These are phyloP conservation scores for Talaromyces pinophilus DNA, from an alignment of 2,329 filamentous ascomycete species.

Conservation along the genomic window DNA sequence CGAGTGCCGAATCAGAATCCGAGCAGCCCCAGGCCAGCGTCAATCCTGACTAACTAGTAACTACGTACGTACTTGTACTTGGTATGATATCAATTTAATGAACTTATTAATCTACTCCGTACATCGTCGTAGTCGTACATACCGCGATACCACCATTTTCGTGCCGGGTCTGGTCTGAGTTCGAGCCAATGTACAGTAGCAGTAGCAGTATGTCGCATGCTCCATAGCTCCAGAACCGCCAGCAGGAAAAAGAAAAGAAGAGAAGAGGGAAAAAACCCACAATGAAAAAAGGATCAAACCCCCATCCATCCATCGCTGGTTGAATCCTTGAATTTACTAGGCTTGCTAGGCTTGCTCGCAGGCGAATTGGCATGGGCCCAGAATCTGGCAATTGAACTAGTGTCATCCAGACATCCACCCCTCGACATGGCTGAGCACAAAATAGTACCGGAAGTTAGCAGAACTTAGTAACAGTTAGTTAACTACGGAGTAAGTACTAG, in stretches of 20 bases:
- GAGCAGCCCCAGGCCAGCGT: background rate
- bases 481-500: background rate
- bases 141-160: background rate
- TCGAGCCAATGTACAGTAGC: background rate
- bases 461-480: background rate
- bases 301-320: background rate
- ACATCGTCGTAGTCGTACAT: constrained; percentile 6
- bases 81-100: background rate
- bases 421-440: background rate
- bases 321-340: constrained; percentile 2
- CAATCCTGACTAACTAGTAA: background rate
- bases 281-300: background rate
- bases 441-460: background rate
- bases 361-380: background rate
- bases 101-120: constrained; percentile 11
- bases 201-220: background rate
- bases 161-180: background rate
- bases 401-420: constrained; percentile 1
- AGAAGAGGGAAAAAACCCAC: background rate
- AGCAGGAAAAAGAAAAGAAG: background rate
- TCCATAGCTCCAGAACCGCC: background rate
- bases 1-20: constrained; percentile 13
- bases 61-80: background rate
- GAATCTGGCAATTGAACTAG: constrained; percentile 4
- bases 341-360: background rate